Conservation (phyloP, 345 rosid genomes). For the Melaleuca alternifolia region DNA sequence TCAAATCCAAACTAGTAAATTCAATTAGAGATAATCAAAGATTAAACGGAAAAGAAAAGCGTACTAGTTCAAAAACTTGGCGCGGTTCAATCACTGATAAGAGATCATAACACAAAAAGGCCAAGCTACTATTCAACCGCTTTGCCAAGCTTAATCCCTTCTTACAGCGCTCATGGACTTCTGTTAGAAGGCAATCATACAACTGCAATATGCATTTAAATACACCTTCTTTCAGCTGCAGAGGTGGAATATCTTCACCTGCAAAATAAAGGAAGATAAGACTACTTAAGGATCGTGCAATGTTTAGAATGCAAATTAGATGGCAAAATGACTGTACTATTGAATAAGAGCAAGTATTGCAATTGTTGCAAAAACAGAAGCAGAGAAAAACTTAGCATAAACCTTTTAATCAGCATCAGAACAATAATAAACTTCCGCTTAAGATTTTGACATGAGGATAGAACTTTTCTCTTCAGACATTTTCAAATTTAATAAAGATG, state of each 20-base stretch:
- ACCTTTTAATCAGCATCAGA: neutral
- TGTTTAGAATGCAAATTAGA: neutral
- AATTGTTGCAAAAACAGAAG: neutral
- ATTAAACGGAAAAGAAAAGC: constrained; percentile 9
- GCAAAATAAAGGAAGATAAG: neutral
- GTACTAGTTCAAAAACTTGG: constrained; percentile 95
- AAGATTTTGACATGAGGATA: neutral
- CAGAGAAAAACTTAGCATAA: neutral
- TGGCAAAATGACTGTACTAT: neutral
- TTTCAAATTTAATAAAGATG: neutral
- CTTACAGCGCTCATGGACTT: constrained; percentile 97
- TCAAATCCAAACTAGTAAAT: neutral
- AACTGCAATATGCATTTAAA: constrained; percentile 86
- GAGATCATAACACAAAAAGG: constrained; percentile 97
- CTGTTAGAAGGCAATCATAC: constrained; percentile 93
- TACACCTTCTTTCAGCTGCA: constrained; percentile 95
- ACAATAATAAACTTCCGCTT: neutral
- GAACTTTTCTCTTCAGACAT: neutral
- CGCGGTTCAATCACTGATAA: constrained; percentile 90
- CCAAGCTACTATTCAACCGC: constrained; percentile 95
- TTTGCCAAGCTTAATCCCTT: constrained; percentile 94
- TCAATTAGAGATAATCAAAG: neutral
- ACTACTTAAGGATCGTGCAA: neutral
- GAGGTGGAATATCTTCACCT: constrained; percentile 98
- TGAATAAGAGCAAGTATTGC: neutral